phyloP scores from a whole-genome alignment of 192 early-diverging fungal species.

The Linnemannia schmuckeri region DNA sequence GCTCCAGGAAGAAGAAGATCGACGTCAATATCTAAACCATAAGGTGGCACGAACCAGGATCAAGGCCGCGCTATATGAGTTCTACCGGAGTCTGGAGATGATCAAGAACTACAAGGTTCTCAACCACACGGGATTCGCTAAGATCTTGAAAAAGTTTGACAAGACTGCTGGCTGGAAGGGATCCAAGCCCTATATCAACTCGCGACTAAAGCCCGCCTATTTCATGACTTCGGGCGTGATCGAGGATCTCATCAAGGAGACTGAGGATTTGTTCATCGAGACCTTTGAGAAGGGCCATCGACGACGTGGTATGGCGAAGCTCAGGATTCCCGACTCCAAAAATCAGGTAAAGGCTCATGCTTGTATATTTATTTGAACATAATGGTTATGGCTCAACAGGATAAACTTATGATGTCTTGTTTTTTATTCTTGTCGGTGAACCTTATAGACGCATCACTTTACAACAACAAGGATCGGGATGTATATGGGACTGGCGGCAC shows the following conservation, averaged over 20 bases:
- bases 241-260: conserved; percentile 70
- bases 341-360: conserved; percentile 25
- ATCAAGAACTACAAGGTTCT: conserved; percentile 76
- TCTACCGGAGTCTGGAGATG: conserved; percentile 79
- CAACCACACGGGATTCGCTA: conserved; percentile 68
- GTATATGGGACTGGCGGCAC: conserved; percentile 69
- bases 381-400: not conserved
- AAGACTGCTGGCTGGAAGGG: conserved; percentile 63
- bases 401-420: not conserved
- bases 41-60: conserved; percentile 67
- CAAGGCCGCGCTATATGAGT: conserved; percentile 79
- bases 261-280: conserved; percentile 76
- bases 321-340: conserved; percentile 68
- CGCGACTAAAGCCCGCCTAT: conserved; percentile 43
- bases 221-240: conserved; percentile 71
- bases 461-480: conserved; percentile 72
- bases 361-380: not conserved
- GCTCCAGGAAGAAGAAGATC: conserved; percentile 30
- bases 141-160: conserved; percentile 86
- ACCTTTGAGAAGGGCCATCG: conserved; percentile 76
- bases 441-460: conserved; percentile 49
- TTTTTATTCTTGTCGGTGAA: not conserved
- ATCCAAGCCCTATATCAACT: conserved; percentile 32
- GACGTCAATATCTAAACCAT: conserved; percentile 35
- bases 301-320: conserved; percentile 72